Percentiles rank a stretch among this genome's conserved stretches.
Evolutionary conservation across 495 filamentous ascomycete genomes (phyloP).

Genomic region (Hypoxylon lenormandii): DNA sequence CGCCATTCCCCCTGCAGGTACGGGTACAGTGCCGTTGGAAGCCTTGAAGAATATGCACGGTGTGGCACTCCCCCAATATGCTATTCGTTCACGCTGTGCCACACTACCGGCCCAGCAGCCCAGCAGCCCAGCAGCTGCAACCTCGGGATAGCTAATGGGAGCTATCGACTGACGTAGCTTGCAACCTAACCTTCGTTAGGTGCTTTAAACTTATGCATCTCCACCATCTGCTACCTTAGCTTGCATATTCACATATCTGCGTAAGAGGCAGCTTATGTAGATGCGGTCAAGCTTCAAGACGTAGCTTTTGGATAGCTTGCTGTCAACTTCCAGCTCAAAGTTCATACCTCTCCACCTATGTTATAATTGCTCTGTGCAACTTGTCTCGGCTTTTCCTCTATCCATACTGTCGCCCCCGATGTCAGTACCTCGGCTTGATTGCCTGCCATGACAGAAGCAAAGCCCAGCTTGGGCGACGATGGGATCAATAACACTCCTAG

Average conservation of each 20-base stretch:
- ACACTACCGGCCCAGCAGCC: background rate
- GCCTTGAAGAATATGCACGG: background rate
- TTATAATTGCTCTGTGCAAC: slow-evolving; percentile 3
- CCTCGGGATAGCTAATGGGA: slow-evolving; percentile 25
- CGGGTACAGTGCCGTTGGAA: background rate
- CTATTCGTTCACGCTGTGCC: slow-evolving; percentile 1
- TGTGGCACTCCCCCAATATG: background rate
- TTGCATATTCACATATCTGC: too few relatives aligned
- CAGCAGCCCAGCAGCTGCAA: slow-evolving; percentile 4
- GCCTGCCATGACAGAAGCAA: slow-evolving; percentile 59
- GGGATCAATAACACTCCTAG: slow-evolving; percentile 29
- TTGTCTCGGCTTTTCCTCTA: background rate
- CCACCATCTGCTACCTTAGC: background rate
- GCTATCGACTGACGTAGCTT: slow-evolving; percentile 39
- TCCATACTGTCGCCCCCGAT: slow-evolving; percentile 19
- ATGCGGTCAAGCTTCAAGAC: slow-evolving; percentile 11
- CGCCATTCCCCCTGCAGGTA: slow-evolving; percentile 2
- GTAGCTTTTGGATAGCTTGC: background rate
- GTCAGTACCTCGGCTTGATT: slow-evolving; percentile 22
- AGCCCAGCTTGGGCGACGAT: slow-evolving; percentile 56
- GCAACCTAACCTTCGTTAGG: slow-evolving; percentile 5
- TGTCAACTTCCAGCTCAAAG: slow-evolving; percentile 1
- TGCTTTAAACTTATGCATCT: slow-evolving; percentile 18
- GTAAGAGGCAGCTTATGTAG: background rate
- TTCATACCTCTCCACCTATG: slow-evolving; percentile 3